A percentile compares a stretch with the other conserved stretches of the same genome.
phyloP scores from a whole-genome alignment of 2,329 filamentous ascomycete species.

The Fusarium phyllophilum region DNA sequence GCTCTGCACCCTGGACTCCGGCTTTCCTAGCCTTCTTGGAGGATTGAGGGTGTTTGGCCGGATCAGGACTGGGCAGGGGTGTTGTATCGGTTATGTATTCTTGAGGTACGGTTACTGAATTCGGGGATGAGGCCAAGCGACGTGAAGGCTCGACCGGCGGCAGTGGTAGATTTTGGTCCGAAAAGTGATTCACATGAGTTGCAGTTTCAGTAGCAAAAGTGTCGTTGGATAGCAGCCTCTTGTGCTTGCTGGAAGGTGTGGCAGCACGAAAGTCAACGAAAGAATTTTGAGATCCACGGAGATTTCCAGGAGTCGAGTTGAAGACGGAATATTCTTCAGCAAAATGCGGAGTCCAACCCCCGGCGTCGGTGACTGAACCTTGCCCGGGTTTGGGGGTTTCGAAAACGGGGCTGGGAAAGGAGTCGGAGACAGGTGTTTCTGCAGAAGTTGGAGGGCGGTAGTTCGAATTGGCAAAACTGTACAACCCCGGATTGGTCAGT shows the following conservation, averaged over 20 bases:
- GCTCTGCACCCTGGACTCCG: conserved; percentile 51
- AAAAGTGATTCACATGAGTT: conserved; percentile 72
- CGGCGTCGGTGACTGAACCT: conserved; percentile 59
- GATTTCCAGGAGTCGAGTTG: conserved; percentile 70
- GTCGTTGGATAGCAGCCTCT: conserved; percentile 62
- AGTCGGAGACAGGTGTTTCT: conserved; percentile 64
- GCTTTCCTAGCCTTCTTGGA: conserved; percentile 60
- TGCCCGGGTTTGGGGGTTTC: conserved; percentile 64
- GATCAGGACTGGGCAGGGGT: conserved; percentile 44
- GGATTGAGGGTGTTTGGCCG: conserved; percentile 42
- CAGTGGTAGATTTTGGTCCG: conserved; percentile 62
- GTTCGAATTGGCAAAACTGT: conserved; percentile 72
- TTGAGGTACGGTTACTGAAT: conserved; percentile 50
- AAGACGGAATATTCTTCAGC: conserved; percentile 74
- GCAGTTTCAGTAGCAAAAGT: conserved; percentile 62
- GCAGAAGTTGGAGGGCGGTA: conserved; percentile 68
- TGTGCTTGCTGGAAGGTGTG: conserved; percentile 54
- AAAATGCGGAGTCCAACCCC: conserved; percentile 69
- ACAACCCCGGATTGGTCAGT: conserved; percentile 49
- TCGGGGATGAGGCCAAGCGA: conserved; percentile 68
- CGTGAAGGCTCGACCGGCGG: conserved; percentile 69
- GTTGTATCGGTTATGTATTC: conserved; percentile 46
- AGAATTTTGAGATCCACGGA: conserved; percentile 57
- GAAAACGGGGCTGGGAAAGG: conserved; percentile 65
- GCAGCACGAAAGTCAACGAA: conserved; percentile 58